Evolutionary conservation across 2,329 filamentous ascomycete species (phyloP).

Genomic region (Trichocomaceae sp.): DNA sequence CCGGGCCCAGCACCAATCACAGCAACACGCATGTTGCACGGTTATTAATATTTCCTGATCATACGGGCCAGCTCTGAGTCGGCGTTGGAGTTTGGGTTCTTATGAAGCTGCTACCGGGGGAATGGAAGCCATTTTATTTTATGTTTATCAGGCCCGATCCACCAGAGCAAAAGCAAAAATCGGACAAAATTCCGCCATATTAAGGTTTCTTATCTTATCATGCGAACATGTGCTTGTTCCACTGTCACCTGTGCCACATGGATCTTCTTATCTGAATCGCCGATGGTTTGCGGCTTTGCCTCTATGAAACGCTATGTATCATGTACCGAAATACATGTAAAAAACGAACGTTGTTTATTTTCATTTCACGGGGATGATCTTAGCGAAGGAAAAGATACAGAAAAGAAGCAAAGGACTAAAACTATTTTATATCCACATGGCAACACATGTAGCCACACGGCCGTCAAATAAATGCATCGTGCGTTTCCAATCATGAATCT

Average conservation of each 20-base stretch:
- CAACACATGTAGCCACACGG: neutral
- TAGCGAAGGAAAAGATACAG: neutral
- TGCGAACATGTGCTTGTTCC: too few species aligned
- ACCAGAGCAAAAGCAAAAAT: neutral
- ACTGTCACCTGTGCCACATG: too few species aligned
- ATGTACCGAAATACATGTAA: neutral
- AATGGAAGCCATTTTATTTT: neutral
- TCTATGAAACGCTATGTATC: too few species aligned
- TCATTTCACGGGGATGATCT: neutral
- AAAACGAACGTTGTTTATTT: neutral
- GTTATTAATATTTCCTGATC: neutral
- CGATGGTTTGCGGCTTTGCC: too few species aligned
- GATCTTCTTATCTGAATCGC: too few species aligned
- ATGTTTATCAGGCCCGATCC: neutral
- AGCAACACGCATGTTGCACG: conserved; percentile 5
- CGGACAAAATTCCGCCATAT: neutral
- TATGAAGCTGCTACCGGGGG: neutral
- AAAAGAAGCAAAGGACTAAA: neutral
- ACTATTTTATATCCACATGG: neutral
- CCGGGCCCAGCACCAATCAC: conserved; percentile 10
- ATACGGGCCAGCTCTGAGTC: neutral
- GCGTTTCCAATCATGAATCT: neutral
- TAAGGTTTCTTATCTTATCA: neutral
- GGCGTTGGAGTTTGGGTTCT: neutral
- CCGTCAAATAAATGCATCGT: neutral